phyloP scores from a whole-genome alignment of 2,329 filamentous ascomycete species.

The Aspergillus sp. region DNA sequence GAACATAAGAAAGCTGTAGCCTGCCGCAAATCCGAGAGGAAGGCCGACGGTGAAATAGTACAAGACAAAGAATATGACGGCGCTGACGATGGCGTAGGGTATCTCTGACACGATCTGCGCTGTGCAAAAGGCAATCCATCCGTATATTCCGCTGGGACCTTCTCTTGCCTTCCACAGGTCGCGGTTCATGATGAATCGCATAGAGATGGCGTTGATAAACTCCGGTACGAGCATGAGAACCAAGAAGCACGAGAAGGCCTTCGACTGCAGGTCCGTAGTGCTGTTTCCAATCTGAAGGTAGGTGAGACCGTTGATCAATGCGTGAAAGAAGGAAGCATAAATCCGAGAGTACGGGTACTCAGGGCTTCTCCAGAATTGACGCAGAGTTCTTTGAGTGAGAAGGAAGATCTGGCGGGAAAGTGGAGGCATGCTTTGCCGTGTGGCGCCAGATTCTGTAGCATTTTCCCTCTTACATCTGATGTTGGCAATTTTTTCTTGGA shows the following conservation, averaged over 20 bases:
- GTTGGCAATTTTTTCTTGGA: slow-evolving; percentile 65
- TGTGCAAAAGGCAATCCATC: slow-evolving; percentile 71
- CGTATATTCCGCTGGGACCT: slow-evolving; percentile 70
- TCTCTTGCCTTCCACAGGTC: slow-evolving; percentile 71
- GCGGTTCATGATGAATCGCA: slow-evolving; percentile 72
- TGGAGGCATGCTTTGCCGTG: slow-evolving; percentile 42
- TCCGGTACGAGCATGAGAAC: slow-evolving; percentile 67
- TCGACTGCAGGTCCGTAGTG: slow-evolving; percentile 67
- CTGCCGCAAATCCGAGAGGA: slow-evolving; percentile 64
- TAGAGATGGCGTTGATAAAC: slow-evolving; percentile 70
- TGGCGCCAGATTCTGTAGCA: slow-evolving; percentile 20
- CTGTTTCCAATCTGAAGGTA: slow-evolving; percentile 70
- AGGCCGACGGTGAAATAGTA: slow-evolving; percentile 76
- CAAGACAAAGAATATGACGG: slow-evolving; percentile 67
- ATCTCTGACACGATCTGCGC: slow-evolving; percentile 72
- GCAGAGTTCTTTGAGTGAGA: slow-evolving; percentile 70
- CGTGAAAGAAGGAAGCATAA: slow-evolving; percentile 68
- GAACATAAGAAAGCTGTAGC: slow-evolving; percentile 74
- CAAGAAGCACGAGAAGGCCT: slow-evolving; percentile 71
- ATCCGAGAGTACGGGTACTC: slow-evolving; percentile 75
- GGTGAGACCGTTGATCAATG: slow-evolving; percentile 74
- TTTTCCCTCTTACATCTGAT: slow-evolving; percentile 56
- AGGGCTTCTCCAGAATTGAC: slow-evolving; percentile 72
- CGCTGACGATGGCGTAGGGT: slow-evolving; percentile 65
- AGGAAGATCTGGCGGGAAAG: slow-evolving; percentile 63